Evolutionary conservation across 2,329 filamentous ascomycete species (phyloP).

Genomic region (Aureobasidium sp.): DNA sequence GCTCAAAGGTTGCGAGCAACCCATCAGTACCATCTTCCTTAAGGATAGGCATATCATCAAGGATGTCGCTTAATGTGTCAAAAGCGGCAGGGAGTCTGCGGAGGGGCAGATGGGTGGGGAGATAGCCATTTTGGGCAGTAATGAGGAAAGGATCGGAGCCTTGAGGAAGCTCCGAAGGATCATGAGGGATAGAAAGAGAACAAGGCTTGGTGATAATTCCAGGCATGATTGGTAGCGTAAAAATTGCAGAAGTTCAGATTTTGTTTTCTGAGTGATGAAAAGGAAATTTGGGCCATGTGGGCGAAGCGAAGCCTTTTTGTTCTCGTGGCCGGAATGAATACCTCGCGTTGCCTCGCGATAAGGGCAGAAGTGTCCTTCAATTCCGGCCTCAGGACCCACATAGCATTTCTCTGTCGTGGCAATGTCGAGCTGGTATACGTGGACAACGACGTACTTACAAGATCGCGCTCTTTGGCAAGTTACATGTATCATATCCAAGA

Average conservation of each 20-base stretch:
- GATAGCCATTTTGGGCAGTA: conserved; percentile 65
- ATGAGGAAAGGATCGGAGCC: conserved; percentile 61
- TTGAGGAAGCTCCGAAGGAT: conserved; percentile 58
- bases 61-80: conserved; percentile 61
- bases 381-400: conserved; percentile 16
- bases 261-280: neutral
- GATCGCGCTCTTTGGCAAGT: neutral
- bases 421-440: neutral
- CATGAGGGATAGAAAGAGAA: conserved; percentile 52
- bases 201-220: neutral
- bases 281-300: neutral
- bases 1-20: conserved; percentile 63
- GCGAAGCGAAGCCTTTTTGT: neutral
- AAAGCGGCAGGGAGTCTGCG: conserved; percentile 65
- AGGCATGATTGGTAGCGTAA: conserved; percentile 3
- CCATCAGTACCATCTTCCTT: conserved; percentile 67
- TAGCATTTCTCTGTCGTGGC: neutral
- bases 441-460: neutral
- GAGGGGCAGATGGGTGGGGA: conserved; percentile 52
- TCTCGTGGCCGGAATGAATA: neutral
- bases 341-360: neutral
- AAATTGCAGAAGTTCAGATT: neutral
- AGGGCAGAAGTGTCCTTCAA: neutral
- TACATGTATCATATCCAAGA: neutral
- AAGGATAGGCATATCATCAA: conserved; percentile 72